phyloP scores from a whole-genome alignment of 345 rosid species.

The Eutrema heterophyllum region DNA sequence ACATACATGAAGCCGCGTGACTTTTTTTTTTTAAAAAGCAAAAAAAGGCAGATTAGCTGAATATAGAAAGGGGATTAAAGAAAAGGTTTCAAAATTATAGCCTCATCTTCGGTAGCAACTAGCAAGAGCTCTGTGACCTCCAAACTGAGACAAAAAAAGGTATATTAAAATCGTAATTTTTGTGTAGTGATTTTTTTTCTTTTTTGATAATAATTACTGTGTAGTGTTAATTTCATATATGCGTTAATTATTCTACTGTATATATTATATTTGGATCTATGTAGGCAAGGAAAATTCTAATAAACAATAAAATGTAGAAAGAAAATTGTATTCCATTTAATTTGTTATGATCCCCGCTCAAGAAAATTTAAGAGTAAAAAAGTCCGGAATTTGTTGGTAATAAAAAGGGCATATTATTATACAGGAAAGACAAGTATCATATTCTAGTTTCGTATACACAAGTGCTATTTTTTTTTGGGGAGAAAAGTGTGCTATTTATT shows the following conservation, averaged over 20 bases:
- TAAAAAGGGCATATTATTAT: background rate
- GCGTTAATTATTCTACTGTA: background rate
- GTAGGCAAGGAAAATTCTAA: background rate
- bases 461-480: background rate
- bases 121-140: background rate
- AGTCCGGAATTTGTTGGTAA: background rate
- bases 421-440: background rate
- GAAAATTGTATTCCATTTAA: background rate
- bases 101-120: background rate
- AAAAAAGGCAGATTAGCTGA: background rate
- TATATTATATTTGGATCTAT: background rate
- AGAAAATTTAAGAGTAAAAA: background rate
- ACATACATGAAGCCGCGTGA: background rate
- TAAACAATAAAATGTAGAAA: background rate
- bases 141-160: background rate
- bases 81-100: background rate
- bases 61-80: background rate
- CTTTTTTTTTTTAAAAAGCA: background rate
- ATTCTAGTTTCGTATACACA: background rate
- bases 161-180: background rate
- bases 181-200: no score
- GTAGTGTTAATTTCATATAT: background rate
- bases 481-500: no score
- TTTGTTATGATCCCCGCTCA: background rate
- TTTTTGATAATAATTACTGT: background rate